Evolutionary conservation across 305 asterid species (phyloP), one percentile per base, ranked within the genome.

Genomic region (Rubia tinctorum): DNA sequence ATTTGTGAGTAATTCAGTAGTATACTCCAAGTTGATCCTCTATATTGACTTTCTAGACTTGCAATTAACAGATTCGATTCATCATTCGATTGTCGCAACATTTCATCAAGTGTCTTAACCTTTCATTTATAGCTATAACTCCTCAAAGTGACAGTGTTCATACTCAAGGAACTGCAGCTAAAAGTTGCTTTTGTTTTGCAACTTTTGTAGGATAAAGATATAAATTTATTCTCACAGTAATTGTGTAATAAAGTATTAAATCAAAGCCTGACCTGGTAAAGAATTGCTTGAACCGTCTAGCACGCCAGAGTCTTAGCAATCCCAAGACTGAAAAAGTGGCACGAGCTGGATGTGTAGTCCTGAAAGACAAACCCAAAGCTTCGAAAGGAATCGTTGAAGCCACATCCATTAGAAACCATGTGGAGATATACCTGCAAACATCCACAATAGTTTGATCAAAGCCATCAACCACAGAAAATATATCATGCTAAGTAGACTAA

Each of bases 321-420:
- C 96, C 97, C 20, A 91, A 74, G 63, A 90, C 74, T 58, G 97
- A 90, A 72, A 80, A 94, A 8, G 92, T 71, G 82, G 90, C 77
- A 0, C 84, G 89, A 2, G 71, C 73, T 4, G 88, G 94, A 53
- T 82, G 97, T 73, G 84, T 82, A 64, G 89, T 87, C 1, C 91
- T 75, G n/a, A 90, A n/a, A 17, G 88, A 68, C 84, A 83, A 85
- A 3, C 84, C 93, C 39, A 91, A 22, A 1, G 87, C 77, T 77
- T 90, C 96, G 63, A 91, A 90, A 3, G 98, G 98, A 62, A 94
- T 69, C 47, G 97, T 91, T 76, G 98, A 94, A 0, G 95, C 91
- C 67, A 88, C 94, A 64, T 94, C 98, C 98, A 93, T 91, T 71
- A 91, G 20, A 80, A 91, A 93, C 97, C 97, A 93, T 58, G 96